Evolutionary conservation across 805 yeast species (phyloP), one percentile per base, ranked within the genome.

Genomic region (Kodamaea laetipori): DNA sequence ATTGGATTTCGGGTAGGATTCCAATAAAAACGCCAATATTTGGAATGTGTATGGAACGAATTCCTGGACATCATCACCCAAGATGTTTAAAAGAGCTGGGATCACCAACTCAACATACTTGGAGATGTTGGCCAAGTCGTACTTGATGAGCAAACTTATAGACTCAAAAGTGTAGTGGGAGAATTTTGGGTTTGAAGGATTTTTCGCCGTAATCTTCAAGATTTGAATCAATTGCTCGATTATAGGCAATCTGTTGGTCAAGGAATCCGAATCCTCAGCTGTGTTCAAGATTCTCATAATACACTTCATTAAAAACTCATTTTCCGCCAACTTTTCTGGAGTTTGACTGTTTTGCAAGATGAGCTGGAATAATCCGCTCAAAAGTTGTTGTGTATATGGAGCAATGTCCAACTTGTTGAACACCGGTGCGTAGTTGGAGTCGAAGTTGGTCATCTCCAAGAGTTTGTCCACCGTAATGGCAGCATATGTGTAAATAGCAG

Each of bases 171-270:
- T 74, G 58, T 82, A 95, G 64, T 94, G 99, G 5, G 90, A 79
- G 58, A 94, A 94, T 54, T 84, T 80, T 34, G 99, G 99, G 65
- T 94, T 94, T 4, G 98, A 87, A 4, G 99, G 99, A 57, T 94
- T 94, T 54, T 81, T 82, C 17, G 90, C 72, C 43, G 90, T 89
- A 11, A 81, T 78, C 11, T 73, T 74, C 38, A 90, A 73, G 37
- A 94, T 86, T 40, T 76, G 70, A 35, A 90, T 65, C 33, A 92
- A 69, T 58, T 90, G 90, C 25, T 76, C 73, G 27, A 88, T 68
- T 18, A 77, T 60, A 4, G 80, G 76, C 11, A 70, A 53, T 35
- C 77, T 67, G 42, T 76, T 67, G 4, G 67, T 58, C 26, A 54
- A 52, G 26, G 63, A 63, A n/a, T 87, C 58, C 1, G 81, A 66